phyloP scores from a whole-genome alignment of 495 filamentous ascomycete genomes.

The Aspergillus bertholletiae region DNA sequence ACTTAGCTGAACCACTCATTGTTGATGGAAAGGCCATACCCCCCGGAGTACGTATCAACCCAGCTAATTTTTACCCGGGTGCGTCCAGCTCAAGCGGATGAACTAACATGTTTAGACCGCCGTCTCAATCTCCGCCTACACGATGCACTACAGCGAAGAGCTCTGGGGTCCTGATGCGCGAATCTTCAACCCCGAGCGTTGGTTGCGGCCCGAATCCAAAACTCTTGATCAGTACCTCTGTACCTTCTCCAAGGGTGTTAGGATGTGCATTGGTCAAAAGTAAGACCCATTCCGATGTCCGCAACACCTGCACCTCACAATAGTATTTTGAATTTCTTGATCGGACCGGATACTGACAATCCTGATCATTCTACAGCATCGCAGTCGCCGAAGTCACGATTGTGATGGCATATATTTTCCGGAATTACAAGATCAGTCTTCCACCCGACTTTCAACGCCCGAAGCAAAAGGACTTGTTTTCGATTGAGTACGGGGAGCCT shows the following conservation, averaged over 20 bases:
- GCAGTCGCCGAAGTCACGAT: slow-evolving; percentile 3
- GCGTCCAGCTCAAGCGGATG: no score
- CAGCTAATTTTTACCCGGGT: no score
- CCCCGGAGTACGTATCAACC: neutral
- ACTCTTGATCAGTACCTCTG: neutral
- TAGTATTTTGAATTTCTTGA: no score
- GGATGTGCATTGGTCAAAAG: slow-evolving; percentile 1
- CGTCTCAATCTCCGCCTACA: slow-evolving; percentile 25
- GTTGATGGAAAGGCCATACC: slow-evolving; percentile 1
- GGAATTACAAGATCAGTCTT: slow-evolving; percentile 4
- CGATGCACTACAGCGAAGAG: slow-evolving; percentile 23
- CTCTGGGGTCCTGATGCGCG: slow-evolving; percentile 24
- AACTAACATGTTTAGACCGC: no score
- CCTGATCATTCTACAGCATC: no score
- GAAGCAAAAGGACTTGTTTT: slow-evolving; percentile 1
- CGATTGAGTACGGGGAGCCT: slow-evolving; percentile 4
- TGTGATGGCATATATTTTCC: slow-evolving; percentile 9
- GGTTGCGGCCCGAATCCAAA: slow-evolving; percentile 12
- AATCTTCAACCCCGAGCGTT: slow-evolving; percentile 31
- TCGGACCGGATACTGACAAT: no score
- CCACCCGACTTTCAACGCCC: neutral
- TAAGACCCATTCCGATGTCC: neutral
- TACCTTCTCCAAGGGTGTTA: neutral
- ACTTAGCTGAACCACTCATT: neutral
- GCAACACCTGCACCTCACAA: no score